phyloP scores from a whole-genome alignment of 805 yeast genomes.

The Kuraishia piskuri region DNA sequence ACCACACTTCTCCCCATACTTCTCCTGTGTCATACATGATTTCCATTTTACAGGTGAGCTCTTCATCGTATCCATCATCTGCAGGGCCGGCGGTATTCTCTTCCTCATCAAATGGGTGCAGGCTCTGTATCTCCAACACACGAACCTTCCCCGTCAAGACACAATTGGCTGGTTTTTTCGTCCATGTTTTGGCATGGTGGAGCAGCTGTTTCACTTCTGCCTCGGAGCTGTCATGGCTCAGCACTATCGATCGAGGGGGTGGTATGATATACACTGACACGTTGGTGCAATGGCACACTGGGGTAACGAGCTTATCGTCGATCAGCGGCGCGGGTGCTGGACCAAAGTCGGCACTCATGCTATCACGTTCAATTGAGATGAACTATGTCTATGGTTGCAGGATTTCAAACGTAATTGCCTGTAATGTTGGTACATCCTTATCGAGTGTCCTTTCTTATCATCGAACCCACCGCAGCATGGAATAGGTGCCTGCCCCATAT shows the following conservation, averaged over 20 bases:
- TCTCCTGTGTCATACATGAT: not conserved
- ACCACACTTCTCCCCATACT: slow-evolving; percentile 1
- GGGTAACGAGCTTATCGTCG: not conserved
- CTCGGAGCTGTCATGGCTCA: not conserved
- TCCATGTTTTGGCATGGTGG: not conserved
- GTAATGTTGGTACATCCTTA: too few relatives aligned
- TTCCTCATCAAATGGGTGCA: not conserved
- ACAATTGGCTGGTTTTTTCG: not conserved
- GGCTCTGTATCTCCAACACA: not conserved
- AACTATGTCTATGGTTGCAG: too few relatives aligned
- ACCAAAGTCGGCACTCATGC: not conserved
- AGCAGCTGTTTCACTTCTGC: not conserved
- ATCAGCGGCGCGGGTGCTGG: not conserved
- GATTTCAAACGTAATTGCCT: too few relatives aligned
- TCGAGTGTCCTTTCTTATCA: too few relatives aligned
- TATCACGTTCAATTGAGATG: not conserved
- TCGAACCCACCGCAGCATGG: too few relatives aligned
- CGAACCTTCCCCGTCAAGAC: slow-evolving; percentile 1
- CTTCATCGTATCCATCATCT: not conserved
- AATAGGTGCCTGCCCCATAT: too few relatives aligned
- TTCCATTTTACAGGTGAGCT: not conserved
- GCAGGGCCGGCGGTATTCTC: not conserved
- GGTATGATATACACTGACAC: not conserved
- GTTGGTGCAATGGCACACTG: not conserved
- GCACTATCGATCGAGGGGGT: not conserved